phyloP scores from a whole-genome alignment of 2,329 filamentous ascomycete genomes.

The Penicillium sp. region DNA sequence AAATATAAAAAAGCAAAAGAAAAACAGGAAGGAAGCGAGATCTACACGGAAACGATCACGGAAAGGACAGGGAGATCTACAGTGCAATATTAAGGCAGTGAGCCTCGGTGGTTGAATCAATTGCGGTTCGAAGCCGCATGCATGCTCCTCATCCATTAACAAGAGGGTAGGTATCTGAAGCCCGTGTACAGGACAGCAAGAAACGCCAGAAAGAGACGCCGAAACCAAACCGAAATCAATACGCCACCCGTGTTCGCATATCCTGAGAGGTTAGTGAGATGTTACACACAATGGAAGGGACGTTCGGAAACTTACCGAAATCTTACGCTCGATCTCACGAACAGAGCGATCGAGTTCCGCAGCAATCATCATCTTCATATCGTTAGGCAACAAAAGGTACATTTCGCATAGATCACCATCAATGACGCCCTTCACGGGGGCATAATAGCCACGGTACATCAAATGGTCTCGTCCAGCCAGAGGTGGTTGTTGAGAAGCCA shows the following conservation, averaged over 20 bases:
- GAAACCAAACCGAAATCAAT: slow-evolving; percentile 38
- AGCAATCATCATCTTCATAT: slow-evolving; percentile 94
- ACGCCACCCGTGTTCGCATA: slow-evolving; percentile 59
- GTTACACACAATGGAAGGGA: neutral
- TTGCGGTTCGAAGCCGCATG: slow-evolving; percentile 10
- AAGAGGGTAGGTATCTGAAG: slow-evolving; percentile 27
- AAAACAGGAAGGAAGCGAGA: neutral
- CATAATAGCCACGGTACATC: slow-evolving; percentile 93
- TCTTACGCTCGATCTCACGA: slow-evolving; percentile 92
- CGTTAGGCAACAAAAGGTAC: slow-evolving; percentile 76
- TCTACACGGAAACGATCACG: neutral
- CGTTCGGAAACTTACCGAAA: slow-evolving; percentile 57
- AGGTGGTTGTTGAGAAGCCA: slow-evolving; percentile 82
- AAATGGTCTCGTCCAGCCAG: slow-evolving; percentile 91
- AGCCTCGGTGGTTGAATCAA: neutral
- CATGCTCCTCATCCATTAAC: slow-evolving; percentile 21
- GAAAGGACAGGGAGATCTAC: neutral
- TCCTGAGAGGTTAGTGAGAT: slow-evolving; percentile 42
- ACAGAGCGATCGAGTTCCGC: slow-evolving; percentile 88
- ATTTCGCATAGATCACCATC: slow-evolving; percentile 96
- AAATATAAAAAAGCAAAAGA: neutral
- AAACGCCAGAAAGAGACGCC: slow-evolving; percentile 29
- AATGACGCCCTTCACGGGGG: slow-evolving; percentile 92
- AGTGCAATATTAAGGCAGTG: neutral
- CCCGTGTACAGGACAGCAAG: slow-evolving; percentile 19